A percentile compares a stretch with the other conserved stretches of the same genome.
Conservation (phyloP, 805 yeast species). For the Spathaspora passalidarum region DNA sequence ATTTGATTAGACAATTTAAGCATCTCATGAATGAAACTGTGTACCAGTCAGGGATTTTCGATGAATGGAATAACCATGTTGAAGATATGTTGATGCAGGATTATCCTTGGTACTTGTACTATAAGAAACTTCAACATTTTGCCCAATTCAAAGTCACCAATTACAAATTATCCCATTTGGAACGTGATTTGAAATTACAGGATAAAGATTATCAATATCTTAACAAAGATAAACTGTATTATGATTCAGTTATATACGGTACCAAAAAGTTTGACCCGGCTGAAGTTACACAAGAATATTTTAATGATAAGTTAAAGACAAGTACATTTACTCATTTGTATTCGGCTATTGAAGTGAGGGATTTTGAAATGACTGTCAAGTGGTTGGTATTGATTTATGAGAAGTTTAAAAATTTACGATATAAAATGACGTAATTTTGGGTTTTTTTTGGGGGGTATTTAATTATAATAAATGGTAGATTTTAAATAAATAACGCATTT, state of each 20-base stretch:
- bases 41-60: conserved; percentile 41
- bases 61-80: conserved; percentile 43
- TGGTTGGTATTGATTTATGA: conserved; percentile 23
- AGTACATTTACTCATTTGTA: conserved; percentile 21
- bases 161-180: conserved; percentile 44
- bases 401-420: conserved; percentile 14
- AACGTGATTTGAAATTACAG: conserved; percentile 23
- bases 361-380: conserved; percentile 21
- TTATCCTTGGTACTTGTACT: conserved; percentile 73
- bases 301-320: conserved; percentile 5
- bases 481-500: background rate
- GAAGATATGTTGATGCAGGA: conserved; percentile 56
- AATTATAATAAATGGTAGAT: background rate
- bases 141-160: conserved; percentile 56
- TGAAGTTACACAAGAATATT: conserved; percentile 3
- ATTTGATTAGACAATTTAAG: conserved; percentile 12
- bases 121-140: conserved; percentile 56
- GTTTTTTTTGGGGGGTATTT: background rate
- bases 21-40: conserved; percentile 12
- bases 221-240: conserved; percentile 7
- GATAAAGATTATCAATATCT: conserved; percentile 17
- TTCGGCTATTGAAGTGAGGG: conserved; percentile 16
- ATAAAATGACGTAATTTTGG: conserved; percentile 6
- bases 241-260: conserved; percentile 21
- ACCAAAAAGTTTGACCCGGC: conserved; percentile 13